Percentiles rank a stretch among this genome's conserved stretches.
These are phyloP conservation scores for Fusarium sulawesiense DNA, from an alignment of 2,329 filamentous ascomycete genomes.

Conservation along the genomic window DNA sequence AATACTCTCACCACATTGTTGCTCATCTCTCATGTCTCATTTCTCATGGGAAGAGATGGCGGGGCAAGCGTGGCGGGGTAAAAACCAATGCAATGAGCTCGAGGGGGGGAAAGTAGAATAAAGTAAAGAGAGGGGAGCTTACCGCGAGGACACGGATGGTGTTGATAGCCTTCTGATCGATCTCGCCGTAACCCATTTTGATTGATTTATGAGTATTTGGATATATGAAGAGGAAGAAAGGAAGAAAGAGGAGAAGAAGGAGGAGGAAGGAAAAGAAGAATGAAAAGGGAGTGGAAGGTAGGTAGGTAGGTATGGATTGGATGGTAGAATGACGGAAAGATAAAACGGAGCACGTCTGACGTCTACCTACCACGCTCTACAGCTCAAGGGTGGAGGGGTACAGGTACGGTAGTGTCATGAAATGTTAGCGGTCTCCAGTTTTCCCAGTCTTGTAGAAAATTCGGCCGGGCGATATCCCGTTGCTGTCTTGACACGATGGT, in stretches of 20 bases:
- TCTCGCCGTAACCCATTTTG: constrained; percentile 88
- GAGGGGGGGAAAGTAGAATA: constrained; percentile 46
- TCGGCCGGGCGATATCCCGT: constrained; percentile 37
- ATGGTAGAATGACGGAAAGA: constrained; percentile 42
- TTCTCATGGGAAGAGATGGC: constrained; percentile 38
- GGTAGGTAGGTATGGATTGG: constrained; percentile 3
- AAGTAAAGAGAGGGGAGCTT: constrained; percentile 56
- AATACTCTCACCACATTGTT: constrained; percentile 21
- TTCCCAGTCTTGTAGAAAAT: constrained; percentile 40
- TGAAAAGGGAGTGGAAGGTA: constrained; percentile 6
- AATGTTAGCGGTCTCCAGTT: constrained; percentile 45
- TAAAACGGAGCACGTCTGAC: constrained; percentile 42
- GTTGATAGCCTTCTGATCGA: constrained; percentile 94
- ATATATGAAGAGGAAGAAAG: constrained; percentile 40
- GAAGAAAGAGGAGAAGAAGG: constrained; percentile 38
- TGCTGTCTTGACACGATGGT: neutral
- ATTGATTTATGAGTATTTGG: constrained; percentile 50
- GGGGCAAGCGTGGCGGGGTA: constrained; percentile 53
- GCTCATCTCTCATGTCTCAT: constrained; percentile 21
- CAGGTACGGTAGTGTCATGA: constrained; percentile 44
- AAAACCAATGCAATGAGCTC: constrained; percentile 47
- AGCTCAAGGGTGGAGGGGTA: constrained; percentile 47
- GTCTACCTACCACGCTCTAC: constrained; percentile 19
- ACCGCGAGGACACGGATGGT: constrained; percentile 97
- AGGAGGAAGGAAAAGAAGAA: constrained; percentile 37